Evolutionary conservation across 129 eudicot genomes (phyloP).

Genomic region (Gnaphalium uliginosum): DNA sequence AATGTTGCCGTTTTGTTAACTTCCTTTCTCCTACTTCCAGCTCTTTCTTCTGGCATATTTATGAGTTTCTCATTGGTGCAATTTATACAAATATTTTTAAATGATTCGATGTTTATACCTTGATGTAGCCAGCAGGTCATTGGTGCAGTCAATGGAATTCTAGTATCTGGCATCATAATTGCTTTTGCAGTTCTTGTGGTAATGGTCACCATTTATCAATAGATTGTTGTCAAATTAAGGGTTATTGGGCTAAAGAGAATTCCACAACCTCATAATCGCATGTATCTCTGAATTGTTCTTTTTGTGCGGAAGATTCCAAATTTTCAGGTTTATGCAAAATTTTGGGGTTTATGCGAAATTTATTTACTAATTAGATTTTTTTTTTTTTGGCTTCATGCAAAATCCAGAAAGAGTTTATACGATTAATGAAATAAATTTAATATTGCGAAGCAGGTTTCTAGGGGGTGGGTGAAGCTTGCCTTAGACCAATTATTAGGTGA

Average conservation of each 20-base stretch:
- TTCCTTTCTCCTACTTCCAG: neutral
- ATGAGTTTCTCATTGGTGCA: conserved; percentile 18
- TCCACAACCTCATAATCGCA: conserved; percentile 4
- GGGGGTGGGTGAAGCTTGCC: neutral
- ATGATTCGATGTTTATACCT: conserved; percentile 28
- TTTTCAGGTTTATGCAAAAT: no score
- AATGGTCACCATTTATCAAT: conserved; percentile 23
- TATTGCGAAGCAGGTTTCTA: neutral
- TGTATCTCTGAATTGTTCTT: neutral
- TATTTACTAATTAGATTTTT: no score
- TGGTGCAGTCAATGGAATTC: conserved; percentile 86
- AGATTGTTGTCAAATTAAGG: neutral
- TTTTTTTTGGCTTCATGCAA: no score
- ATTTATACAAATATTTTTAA: conserved; percentile 7
- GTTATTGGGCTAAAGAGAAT: conserved; percentile 6
- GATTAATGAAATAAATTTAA: neutral
- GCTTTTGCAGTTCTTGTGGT: conserved; percentile 91
- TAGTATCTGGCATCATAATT: conserved; percentile 66
- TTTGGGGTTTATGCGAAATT: no score
- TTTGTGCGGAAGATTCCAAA: no score
- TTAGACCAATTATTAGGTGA: neutral
- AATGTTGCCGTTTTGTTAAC: neutral
- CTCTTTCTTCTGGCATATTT: conserved; percentile 6
- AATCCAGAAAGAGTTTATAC: no score
- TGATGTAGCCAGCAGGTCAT: conserved; percentile 78